Evolutionary conservation across 306 rosid species (phyloP).

Genomic region (Lathyrus aphaca): DNA sequence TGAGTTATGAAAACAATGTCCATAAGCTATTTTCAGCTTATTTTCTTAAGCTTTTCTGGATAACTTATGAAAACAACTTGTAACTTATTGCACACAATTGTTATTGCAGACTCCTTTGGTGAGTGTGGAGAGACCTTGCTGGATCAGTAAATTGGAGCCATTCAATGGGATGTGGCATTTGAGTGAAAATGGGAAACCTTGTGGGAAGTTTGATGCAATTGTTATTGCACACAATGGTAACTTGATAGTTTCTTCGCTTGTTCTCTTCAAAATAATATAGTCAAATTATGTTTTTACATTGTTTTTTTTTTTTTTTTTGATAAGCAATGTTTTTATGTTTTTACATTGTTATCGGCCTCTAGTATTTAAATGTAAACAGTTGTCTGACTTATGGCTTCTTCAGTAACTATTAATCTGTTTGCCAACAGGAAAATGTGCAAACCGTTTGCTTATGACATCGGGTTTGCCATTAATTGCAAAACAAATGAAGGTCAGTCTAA

Average conservation of each 20-base stretch:
- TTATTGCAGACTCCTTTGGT: constrained; percentile 74
- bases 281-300: not conserved
- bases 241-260: constrained; percentile 3
- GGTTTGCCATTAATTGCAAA: constrained; percentile 80
- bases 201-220: constrained; percentile 80
- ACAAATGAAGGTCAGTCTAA: constrained; percentile 79
- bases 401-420: constrained; percentile 35
- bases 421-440: constrained; percentile 87
- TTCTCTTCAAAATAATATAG: not conserved
- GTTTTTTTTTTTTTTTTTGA: no score
- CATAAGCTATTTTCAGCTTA: no score
- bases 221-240: constrained; percentile 95
- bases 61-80: no score
- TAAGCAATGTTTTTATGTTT: no score
- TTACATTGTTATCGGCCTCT: constrained; percentile 1
- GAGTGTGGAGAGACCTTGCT: constrained; percentile 78
- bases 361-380: not conserved
- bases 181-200: constrained; percentile 87
- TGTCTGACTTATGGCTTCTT: constrained; percentile 10
- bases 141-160: constrained; percentile 90
- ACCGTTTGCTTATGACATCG: constrained; percentile 83
- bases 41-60: no score
- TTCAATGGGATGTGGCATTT: constrained; percentile 95
- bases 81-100: no score
- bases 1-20: no score